phyloP scores from a whole-genome alignment of 768 basidiomycete species.

The Galerina marginata region DNA sequence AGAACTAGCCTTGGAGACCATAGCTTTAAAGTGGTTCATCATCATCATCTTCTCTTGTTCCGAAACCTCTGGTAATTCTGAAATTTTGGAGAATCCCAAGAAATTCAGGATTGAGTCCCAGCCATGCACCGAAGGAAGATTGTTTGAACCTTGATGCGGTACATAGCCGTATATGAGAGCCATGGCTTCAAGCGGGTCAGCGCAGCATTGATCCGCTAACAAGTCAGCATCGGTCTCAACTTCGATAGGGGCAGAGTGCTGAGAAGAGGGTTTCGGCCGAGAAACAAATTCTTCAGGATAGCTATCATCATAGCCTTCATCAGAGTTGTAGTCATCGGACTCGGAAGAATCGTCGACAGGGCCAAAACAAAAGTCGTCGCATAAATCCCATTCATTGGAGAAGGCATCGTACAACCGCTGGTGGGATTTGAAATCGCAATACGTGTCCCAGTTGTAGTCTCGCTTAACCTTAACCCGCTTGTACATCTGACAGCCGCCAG shows the following conservation, averaged over 20 bases:
- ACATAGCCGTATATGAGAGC: background rate
- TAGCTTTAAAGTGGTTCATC: background rate
- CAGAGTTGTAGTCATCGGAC: background rate
- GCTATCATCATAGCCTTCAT: background rate
- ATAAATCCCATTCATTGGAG: constrained; percentile 22
- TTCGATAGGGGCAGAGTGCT: too few relatives aligned
- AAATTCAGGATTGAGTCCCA: too few relatives aligned
- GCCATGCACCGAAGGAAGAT: too few relatives aligned
- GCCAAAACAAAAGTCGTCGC: background rate
- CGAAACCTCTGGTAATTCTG: too few relatives aligned
- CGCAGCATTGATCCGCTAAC: too few relatives aligned
- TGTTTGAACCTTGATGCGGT: background rate
- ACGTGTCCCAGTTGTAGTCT: background rate
- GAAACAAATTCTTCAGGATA: background rate
- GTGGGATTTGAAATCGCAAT: background rate
- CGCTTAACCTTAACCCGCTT: constrained; percentile 11
- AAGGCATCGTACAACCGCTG: constrained; percentile 6
- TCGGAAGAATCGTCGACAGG: background rate
- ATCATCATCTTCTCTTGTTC: too few relatives aligned
- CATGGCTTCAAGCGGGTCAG: too few relatives aligned
- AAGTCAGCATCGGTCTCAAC: too few relatives aligned
- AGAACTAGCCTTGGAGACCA: background rate
- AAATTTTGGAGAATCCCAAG: too few relatives aligned
- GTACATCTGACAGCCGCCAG: constrained; percentile 11
- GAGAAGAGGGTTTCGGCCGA: too few relatives aligned